Conservation (phyloP, 768 basidiomycete species). For the Naganishia antarctica region DNA sequence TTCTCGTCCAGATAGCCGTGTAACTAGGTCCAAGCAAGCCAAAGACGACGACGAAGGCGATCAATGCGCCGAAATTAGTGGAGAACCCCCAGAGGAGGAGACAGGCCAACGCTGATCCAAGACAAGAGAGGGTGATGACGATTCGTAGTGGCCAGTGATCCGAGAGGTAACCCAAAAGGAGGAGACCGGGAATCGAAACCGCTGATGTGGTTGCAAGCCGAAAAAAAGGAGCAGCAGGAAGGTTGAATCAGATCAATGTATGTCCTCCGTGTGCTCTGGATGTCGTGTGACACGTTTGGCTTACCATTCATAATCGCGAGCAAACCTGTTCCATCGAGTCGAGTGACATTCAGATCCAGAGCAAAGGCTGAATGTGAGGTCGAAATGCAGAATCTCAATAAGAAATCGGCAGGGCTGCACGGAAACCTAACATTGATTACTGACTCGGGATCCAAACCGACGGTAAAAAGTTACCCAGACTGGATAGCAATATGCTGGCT, state of each 20-base stretch:
- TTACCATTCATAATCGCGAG: slow-evolving; percentile 44
- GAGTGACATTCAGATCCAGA: slow-evolving; percentile 31
- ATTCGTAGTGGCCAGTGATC: slow-evolving; percentile 34
- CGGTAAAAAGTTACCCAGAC: slow-evolving; percentile 43
- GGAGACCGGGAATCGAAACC: slow-evolving; percentile 39
- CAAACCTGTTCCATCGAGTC: slow-evolving; percentile 36
- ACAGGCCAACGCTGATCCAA: slow-evolving; percentile 36
- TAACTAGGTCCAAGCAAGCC: slow-evolving; percentile 37
- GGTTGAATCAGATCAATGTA: too few relatives aligned
- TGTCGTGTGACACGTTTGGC: too few relatives aligned
- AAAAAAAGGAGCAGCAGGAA: too few relatives aligned
- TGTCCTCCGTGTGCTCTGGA: too few relatives aligned
- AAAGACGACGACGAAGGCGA: slow-evolving; percentile 37
- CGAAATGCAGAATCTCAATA: too few relatives aligned
- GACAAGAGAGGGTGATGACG: slow-evolving; percentile 38
- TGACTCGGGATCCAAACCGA: slow-evolving; percentile 38
- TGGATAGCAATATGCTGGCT: slow-evolving; percentile 33
- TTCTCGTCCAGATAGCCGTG: slow-evolving; percentile 37
- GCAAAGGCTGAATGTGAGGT: slow-evolving; percentile 35
- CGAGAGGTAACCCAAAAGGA: slow-evolving; percentile 37
- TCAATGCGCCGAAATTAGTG: slow-evolving; percentile 30
- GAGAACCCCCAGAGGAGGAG: slow-evolving; percentile 46
- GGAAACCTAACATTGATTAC: too few relatives aligned
- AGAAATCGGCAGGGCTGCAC: too few relatives aligned
- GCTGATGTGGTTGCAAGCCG: slow-evolving; percentile 26